Evolutionary conservation across 345 rosid species (phyloP).

Genomic region (Erucastrum elatum): DNA sequence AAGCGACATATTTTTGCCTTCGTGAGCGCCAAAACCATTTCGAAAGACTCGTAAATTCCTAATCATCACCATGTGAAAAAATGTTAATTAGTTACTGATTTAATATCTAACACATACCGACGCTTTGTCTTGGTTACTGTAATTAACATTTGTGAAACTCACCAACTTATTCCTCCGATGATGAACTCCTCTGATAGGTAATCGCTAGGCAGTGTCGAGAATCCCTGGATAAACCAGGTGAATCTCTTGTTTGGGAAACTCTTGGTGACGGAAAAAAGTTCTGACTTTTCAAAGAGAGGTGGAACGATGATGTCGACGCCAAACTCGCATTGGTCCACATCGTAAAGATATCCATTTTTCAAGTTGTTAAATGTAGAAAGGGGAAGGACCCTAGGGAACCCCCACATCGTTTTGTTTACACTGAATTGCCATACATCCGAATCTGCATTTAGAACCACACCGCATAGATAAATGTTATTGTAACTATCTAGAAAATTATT

Average conservation of each 20-base stretch:
- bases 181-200: neutral
- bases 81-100: neutral
- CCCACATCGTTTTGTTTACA: neutral
- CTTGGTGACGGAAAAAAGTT: neutral
- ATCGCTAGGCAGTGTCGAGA: neutral
- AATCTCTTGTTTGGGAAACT: neutral
- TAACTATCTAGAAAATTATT: neutral
- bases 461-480: neutral
- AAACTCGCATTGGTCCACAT: neutral
- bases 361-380: neutral
- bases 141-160: neutral
- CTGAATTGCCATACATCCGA: neutral
- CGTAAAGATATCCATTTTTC: neutral
- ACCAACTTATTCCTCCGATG: neutral
- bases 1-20: neutral
- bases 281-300: neutral
- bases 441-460: neutral
- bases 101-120: neutral
- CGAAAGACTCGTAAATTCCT: neutral
- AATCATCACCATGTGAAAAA: neutral
- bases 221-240: neutral
- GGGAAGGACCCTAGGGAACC: neutral
- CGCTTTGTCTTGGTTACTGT: neutral
- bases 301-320: neutral
- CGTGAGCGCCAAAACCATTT: neutral